Base-by-base conservation (phyloP, 306 rosid genomes). In the Castanospermum australe region DNA sequence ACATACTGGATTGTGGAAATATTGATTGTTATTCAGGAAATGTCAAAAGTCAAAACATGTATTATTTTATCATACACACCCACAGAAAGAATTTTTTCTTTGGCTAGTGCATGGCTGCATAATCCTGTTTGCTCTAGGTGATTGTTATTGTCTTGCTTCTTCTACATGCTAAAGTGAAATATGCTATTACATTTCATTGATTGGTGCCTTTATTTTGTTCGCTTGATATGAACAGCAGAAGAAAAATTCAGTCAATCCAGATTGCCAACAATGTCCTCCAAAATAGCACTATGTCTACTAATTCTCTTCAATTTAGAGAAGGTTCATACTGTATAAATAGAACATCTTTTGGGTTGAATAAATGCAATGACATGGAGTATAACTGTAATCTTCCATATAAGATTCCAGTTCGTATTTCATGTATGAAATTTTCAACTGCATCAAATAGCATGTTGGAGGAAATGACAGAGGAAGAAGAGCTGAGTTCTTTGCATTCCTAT, bases 221-320 rank as follows among this genome's bases (percentile, higher is more conserved):
- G 71, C 76, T 75, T 84, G 85, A 63, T 82, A 62, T 73, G 50
- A 57, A 59, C 88, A 78, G 84, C 89, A 92, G 93, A 84, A 82
- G 79, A 65, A 91, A 77, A 76, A 42, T 71, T 20, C 65, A 73
- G 57, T 14, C 86, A 56, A 11, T 82, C 60, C 88, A 67, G 83
- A 74, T 18, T 77, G 70, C 81, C 66, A 82, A 81, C 59, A 76
- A 61, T 77, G 50, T 76, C 55, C 81, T 71, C 55, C 81, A 50
- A 54, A 64, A 70, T 77, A 64, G 80, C 24, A 50, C 77, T 5
- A 12, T 68, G 67, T 44, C 63, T 65, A 45, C 77, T 76, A 82
- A 70, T 60, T 76, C 81, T 41, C 62, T 83, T 39, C 86, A 65
- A 61, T 79, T 39, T 77, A 83, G 86, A 81, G 81, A 81, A 79